Conservation (phyloP, 2,329 filamentous ascomycete species). For the Paecilomyces fulvus region DNA sequence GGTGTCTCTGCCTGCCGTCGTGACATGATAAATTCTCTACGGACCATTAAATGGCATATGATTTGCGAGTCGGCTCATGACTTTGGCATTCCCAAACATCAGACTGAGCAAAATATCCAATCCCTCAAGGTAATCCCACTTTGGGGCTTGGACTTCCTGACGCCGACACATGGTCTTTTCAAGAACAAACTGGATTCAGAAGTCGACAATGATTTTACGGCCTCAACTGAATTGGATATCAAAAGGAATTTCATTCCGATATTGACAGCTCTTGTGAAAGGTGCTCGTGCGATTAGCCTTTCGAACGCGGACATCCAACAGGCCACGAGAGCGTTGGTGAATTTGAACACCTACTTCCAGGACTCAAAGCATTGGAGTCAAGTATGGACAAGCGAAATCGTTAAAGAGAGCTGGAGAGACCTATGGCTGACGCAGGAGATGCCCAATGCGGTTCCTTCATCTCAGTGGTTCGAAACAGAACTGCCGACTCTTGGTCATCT, state of each 20-base stretch:
- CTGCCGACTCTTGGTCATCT: slow-evolving; percentile 29
- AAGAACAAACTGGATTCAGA: slow-evolving; percentile 46
- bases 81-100: slow-evolving; percentile 47
- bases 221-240: slow-evolving; percentile 39
- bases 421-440: slow-evolving; percentile 41
- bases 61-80: slow-evolving; percentile 49
- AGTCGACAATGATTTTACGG: slow-evolving; percentile 40
- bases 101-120: slow-evolving; percentile 48
- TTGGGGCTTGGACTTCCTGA: slow-evolving; percentile 48
- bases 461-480: slow-evolving; percentile 30
- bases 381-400: slow-evolving; percentile 39
- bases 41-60: slow-evolving; percentile 48
- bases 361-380: slow-evolving; percentile 40
- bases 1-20: slow-evolving; percentile 49
- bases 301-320: slow-evolving; percentile 36
- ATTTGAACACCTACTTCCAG: slow-evolving; percentile 44
- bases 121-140: slow-evolving; percentile 47
- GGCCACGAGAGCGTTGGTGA: slow-evolving; percentile 41
- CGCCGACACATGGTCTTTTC: slow-evolving; percentile 46
- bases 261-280: slow-evolving; percentile 42
- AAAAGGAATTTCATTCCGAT: slow-evolving; percentile 47
- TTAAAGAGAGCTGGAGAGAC: slow-evolving; percentile 39
- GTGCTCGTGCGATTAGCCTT: slow-evolving; percentile 39
- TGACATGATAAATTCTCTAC: slow-evolving; percentile 47
- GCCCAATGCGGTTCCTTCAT: slow-evolving; percentile 27